Evolutionary conservation across 352 stramenopile species (phyloP).

Genomic region (Pythium aristosporum): DNA sequence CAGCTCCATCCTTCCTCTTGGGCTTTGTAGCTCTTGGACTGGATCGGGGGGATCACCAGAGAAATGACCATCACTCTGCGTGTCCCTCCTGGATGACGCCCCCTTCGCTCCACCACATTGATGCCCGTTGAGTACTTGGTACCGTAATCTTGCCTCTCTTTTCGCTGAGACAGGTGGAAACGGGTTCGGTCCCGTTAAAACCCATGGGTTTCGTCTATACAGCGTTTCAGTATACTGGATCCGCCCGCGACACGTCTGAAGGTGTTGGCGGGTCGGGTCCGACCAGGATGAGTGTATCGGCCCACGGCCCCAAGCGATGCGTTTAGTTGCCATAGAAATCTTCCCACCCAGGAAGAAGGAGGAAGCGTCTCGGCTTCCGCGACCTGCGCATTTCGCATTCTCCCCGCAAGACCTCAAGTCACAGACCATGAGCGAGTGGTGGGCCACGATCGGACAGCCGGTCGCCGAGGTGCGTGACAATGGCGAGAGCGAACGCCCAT

Average conservation of each 20-base stretch:
- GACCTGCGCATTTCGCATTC: constrained; percentile 1
- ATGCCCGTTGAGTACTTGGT: constrained; percentile 12
- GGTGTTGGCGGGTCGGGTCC: background rate
- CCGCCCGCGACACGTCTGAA: background rate
- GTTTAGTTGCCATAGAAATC: constrained; percentile 15
- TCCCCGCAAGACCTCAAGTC: background rate
- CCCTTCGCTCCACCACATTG: background rate
- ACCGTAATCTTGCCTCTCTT: background rate
- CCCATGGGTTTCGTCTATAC: background rate
- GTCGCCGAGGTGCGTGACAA: constrained; percentile 52
- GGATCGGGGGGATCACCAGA: background rate
- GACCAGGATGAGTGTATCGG: background rate
- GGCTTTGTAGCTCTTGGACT: background rate
- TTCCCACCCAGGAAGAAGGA: constrained; percentile 7
- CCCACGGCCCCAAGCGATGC: constrained; percentile 5
- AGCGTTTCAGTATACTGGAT: background rate
- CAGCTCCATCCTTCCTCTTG: constrained; percentile 47
- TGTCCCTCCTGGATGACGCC: constrained; percentile 7
- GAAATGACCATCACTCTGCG: constrained; percentile 16
- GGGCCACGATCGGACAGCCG: constrained; percentile 71
- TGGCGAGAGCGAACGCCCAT: too few species aligned
- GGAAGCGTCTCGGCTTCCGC: background rate
- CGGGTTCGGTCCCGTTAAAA: background rate
- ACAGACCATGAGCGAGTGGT: constrained; percentile 73
- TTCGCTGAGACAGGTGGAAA: constrained; percentile 22